phyloP scores from a whole-genome alignment of 192 early-diverging fungal genomes.

The Linnemannia schmuckeri region DNA sequence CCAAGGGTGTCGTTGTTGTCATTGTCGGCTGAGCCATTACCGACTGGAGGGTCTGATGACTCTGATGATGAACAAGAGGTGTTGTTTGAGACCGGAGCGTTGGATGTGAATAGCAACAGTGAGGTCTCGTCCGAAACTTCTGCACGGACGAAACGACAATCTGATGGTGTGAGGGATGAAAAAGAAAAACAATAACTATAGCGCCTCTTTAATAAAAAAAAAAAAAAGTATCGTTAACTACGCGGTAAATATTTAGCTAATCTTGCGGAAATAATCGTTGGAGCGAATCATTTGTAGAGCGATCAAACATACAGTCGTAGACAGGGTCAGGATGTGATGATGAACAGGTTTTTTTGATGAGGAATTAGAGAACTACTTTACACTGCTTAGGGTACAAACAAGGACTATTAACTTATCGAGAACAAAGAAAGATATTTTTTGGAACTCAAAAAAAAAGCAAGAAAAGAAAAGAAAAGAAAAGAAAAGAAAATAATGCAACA shows the following conservation, averaged over 20 bases:
- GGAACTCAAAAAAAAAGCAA: background rate
- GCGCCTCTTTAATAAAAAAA: too few species aligned
- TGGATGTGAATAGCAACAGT: constrained; percentile 17
- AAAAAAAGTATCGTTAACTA: background rate
- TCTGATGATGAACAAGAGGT: constrained; percentile 21
- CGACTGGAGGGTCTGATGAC: constrained; percentile 6
- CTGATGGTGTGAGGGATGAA: background rate
- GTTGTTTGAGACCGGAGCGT: constrained; percentile 14
- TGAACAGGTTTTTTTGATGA: background rate
- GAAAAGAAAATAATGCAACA: background rate
- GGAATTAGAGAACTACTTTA: too few species aligned
- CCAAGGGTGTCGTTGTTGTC: constrained; percentile 29
- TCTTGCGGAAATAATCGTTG: background rate
- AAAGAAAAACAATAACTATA: background rate
- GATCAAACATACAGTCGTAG: too few species aligned
- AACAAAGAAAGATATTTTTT: background rate
- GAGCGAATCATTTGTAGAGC: too few species aligned
- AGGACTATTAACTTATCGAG: too few species aligned
- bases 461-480: background rate
- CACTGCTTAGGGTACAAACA: too few species aligned
- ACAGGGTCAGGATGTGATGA: too few species aligned
- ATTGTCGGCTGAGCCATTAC: constrained; percentile 32
- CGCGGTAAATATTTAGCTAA: too few species aligned
- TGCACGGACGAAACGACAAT: background rate
- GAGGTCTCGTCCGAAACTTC: background rate